phyloP scores from a whole-genome alignment of 768 basidiomycete species.

The Termitomyces sp. region DNA sequence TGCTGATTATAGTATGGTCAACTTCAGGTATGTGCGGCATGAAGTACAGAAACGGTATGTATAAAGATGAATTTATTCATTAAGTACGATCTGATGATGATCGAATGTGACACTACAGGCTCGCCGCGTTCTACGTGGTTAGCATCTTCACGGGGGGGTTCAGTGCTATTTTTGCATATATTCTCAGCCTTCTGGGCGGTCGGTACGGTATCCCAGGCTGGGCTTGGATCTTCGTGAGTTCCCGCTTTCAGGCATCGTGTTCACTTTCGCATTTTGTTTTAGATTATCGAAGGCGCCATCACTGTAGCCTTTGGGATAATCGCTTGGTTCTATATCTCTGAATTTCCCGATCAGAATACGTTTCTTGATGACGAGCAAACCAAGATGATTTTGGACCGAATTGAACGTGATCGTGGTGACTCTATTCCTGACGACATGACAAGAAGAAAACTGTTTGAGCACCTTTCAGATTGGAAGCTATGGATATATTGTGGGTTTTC shows the following conservation, averaged over 20 bases:
- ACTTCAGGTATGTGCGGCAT: constrained; percentile 40
- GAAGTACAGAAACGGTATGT: constrained; percentile 45
- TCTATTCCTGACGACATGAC: constrained; percentile 39
- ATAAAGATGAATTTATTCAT: background rate
- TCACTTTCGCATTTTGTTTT: constrained; percentile 1
- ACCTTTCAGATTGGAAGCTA: constrained; percentile 43
- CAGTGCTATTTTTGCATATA: constrained; percentile 42
- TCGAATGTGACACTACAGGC: constrained; percentile 18
- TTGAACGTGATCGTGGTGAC: constrained; percentile 45
- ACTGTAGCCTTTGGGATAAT: constrained; percentile 38
- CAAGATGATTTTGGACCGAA: constrained; percentile 32
- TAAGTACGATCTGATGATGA: background rate
- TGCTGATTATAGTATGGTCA: background rate
- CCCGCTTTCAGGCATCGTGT: background rate
- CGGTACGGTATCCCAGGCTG: constrained; percentile 37
- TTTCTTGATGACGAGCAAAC: constrained; percentile 39
- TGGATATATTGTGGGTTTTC: constrained; percentile 34
- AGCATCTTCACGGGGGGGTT: constrained; percentile 40
- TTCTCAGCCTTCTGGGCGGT: constrained; percentile 34
- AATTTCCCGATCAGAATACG: constrained; percentile 43
- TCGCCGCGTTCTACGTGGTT: constrained; percentile 42
- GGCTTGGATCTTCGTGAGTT: constrained; percentile 49
- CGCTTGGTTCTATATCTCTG: constrained; percentile 38
- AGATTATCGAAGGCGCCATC: constrained; percentile 46
- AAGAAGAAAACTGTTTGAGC: constrained; percentile 25